phyloP scores from a whole-genome alignment of 345 rosid species.

The Ceriops tagal region DNA sequence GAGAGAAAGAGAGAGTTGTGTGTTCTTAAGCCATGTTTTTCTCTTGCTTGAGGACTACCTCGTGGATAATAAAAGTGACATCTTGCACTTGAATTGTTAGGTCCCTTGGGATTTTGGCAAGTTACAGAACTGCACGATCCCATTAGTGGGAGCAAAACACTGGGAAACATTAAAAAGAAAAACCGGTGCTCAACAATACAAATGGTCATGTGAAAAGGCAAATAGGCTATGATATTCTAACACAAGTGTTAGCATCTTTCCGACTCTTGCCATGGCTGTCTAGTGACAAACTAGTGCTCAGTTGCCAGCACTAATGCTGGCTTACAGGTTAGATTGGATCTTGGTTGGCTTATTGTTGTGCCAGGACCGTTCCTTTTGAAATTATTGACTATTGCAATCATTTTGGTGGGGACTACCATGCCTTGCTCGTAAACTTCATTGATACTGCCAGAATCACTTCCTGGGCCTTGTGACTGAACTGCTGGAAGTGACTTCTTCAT shows the following conservation, averaged over 20 bases:
- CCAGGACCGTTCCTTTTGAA: slow-evolving; percentile 62
- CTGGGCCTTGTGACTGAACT: slow-evolving; percentile 28
- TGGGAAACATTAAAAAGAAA: background rate
- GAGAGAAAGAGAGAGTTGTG: background rate
- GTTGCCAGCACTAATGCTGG: slow-evolving; percentile 1
- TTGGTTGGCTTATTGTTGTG: slow-evolving; percentile 18
- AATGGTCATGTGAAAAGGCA: no score
- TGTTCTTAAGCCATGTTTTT: background rate
- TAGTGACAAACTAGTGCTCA: background rate
- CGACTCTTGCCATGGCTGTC: background rate
- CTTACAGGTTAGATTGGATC: background rate
- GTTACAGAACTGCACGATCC: slow-evolving; percentile 54
- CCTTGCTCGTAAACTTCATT: slow-evolving; percentile 40
- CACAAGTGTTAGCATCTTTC: background rate
- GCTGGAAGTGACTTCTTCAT: slow-evolving; percentile 31
- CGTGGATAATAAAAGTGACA: slow-evolving; percentile 62
- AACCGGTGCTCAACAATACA: no score
- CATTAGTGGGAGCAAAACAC: slow-evolving; percentile 1
- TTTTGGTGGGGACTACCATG: slow-evolving; percentile 47
- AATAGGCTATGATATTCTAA: background rate
- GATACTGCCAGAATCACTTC: slow-evolving; percentile 27
- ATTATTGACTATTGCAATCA: slow-evolving; percentile 34
- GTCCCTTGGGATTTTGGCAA: slow-evolving; percentile 63
- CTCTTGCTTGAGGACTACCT: slow-evolving; percentile 40
- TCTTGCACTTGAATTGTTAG: slow-evolving; percentile 58